Base-by-base conservation (phyloP, 768 basidiomycete genomes). In the Suillus subalutaceus region DNA sequence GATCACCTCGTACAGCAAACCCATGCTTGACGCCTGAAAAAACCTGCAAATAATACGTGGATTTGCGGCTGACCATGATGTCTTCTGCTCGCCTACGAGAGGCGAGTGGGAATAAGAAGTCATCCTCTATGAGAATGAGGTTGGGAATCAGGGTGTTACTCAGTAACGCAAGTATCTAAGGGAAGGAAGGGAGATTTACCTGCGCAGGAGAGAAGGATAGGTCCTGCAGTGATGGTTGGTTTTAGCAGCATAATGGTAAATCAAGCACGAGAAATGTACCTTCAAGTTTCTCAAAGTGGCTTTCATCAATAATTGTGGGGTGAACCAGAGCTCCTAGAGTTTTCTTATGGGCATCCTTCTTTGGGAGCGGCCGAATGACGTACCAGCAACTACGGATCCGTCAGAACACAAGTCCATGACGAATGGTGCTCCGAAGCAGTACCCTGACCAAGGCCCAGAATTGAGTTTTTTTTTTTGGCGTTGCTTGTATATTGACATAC, bases 1-100 rank as follows among this genome's bases (percentile, higher is more conserved):
- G 63, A 37, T 76, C 30, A 1, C 73, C 64, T 13, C 67, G 70
- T 18, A 65, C 50, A 10, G 71, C 70, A 20, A 75, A 75, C 12
- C 73, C 73, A 13, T 75, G 74, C 2, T 58, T 35, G 5, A 85
- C 77, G 0, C 78, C 73, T 1, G 84, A 82, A 73, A 89, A 89
- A 3, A 88, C 75, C 44, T 88, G 87, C 66, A 87, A 73, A 56
- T 84, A 80, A 71, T 88, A 89, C 3, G 72, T 77, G 6, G 83
- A 79, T 59, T 86, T 85, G 20, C 72, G 77, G 43, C 79, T 80
- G 1, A 82, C 77, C 32, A 89, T 68, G 9, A 88, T 82, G 48
- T 86, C 86, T 66, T 88, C 87, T 0, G 86, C 87, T 1, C 82
- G 79, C n/a, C 83, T 81, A n/a, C 88, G 85, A 0, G 79, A 77